These are phyloP conservation scores for Saccharomyces hybrid DNA, from an alignment of 1,139 yeast species.

Conservation along the genomic window DNA sequence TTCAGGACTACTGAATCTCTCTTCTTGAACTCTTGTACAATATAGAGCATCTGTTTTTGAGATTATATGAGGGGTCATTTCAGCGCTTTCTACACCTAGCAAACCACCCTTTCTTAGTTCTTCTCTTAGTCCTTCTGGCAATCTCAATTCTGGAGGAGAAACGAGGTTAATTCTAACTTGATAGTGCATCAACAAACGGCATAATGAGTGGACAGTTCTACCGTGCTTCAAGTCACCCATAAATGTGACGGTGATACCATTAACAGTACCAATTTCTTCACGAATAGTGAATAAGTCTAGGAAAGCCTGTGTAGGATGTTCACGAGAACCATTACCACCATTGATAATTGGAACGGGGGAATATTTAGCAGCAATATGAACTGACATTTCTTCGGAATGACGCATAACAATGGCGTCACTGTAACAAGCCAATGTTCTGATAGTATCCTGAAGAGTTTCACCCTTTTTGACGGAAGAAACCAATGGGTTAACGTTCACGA, in stretches of 20 bases:
- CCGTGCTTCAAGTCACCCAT: constrained; percentile 99
- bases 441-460: constrained; percentile 94
- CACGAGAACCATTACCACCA: constrained; percentile 96
- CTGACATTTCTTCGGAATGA: constrained; percentile 90
- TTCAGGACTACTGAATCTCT: constrained; percentile 69
- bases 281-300: constrained; percentile 95
- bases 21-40: constrained; percentile 98
- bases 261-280: constrained; percentile 97
- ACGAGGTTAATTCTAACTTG: constrained; percentile 91
- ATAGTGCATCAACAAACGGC: constrained; percentile 83
- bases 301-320: constrained; percentile 98
- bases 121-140: constrained; percentile 66
- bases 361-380: constrained; percentile 89
- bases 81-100: constrained; percentile 64
- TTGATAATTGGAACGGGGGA: constrained; percentile 96
- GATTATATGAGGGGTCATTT: constrained; percentile 73
- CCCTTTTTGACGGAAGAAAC: constrained; percentile 95
- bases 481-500: constrained; percentile 74
- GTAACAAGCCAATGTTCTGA: constrained; percentile 92
- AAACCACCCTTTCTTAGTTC: constrained; percentile 59
- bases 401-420: constrained; percentile 95
- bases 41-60: constrained; percentile 89
- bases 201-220: constrained; percentile 97
- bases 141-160: constrained; percentile 75
- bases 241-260: constrained; percentile 94